Evolutionary conservation across 75 land plant species (phyloP).

Genomic region (Cunninghamia lanceolata): DNA sequence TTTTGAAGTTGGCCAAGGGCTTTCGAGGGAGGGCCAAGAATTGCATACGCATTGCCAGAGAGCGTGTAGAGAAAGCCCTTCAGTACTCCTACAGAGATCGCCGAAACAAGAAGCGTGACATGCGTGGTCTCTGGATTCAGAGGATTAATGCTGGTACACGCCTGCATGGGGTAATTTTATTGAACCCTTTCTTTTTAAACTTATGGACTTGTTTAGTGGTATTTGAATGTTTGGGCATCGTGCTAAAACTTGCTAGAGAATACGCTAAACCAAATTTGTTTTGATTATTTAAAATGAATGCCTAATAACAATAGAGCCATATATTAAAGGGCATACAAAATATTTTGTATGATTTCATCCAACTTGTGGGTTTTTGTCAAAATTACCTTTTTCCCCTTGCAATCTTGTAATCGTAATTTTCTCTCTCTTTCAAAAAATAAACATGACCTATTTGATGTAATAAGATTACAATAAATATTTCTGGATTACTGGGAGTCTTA

Average conservation of each 20-base stretch:
- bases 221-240: not conserved
- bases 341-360: not conserved
- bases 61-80: constrained; percentile 97
- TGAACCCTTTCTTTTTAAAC: not conserved
- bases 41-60: constrained; percentile 91
- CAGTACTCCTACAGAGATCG: constrained; percentile 98
- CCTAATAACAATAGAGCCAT: not conserved
- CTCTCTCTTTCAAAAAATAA: not conserved
- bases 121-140: constrained; percentile 96
- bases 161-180: constrained; percentile 62
- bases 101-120: constrained; percentile 96
- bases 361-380: not conserved
- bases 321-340: not conserved
- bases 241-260: not conserved
- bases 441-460: no score
- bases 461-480: not conserved
- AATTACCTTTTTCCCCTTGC: not conserved
- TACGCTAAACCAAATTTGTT: not conserved
- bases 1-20: constrained; percentile 95
- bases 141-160: constrained; percentile 97
- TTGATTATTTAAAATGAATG: not conserved
- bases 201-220: not conserved
- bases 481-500: not conserved
- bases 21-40: constrained; percentile 96
- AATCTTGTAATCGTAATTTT: not conserved